Evolutionary conservation across 108 stramenopile species (phyloP).

Genomic region (Nitzschia putrida): DNA sequence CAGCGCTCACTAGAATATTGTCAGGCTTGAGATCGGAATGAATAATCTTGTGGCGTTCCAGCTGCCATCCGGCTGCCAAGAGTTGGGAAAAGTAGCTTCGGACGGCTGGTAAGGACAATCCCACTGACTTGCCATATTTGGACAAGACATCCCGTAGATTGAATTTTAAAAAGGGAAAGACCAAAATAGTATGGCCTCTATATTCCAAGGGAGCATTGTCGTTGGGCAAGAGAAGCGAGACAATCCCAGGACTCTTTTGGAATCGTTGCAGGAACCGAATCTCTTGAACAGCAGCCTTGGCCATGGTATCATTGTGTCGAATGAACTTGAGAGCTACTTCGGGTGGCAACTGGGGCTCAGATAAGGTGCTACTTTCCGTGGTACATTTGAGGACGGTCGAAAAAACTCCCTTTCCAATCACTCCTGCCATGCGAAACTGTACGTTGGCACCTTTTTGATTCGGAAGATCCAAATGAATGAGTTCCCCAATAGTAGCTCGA

Average conservation of each 20-base stretch:
- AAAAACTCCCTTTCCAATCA: conserved; percentile 97
- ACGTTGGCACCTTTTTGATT: conserved; percentile 25
- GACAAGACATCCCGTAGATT: conserved; percentile 50
- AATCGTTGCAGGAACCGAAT: conserved; percentile 54
- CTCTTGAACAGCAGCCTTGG: conserved; percentile 89
- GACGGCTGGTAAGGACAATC: conserved; percentile 89
- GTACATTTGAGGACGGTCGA: conserved; percentile 89
- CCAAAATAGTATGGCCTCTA: conserved; percentile 55
- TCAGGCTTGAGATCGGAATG: conserved; percentile 99
- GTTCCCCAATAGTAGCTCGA: conserved; percentile 80
- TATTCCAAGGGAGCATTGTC: conserved; percentile 35
- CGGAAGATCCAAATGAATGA: conserved; percentile 9
- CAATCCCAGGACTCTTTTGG: conserved; percentile 57
- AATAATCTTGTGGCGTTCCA: conserved; percentile 83
- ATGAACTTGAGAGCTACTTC: conserved; percentile 95
- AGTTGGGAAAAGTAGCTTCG: conserved; percentile 90
- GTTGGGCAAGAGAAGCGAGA: conserved; percentile 55
- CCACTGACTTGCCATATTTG: conserved; percentile 88
- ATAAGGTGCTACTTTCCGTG: conserved; percentile 37
- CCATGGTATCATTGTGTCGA: conserved; percentile 98
- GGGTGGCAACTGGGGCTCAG: conserved; percentile 34
- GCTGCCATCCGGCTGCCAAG: conserved; percentile 81
- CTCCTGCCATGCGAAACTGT: conserved; percentile 81
- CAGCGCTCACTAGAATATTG: conserved; percentile 93
- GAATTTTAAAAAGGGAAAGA: conserved; percentile 74